A percentile compares a stretch with the other conserved stretches of the same genome.
These are phyloP conservation scores for Globisporangium parvum DNA, from an alignment of 352 stramenopile species.

Conservation along the genomic window DNA sequence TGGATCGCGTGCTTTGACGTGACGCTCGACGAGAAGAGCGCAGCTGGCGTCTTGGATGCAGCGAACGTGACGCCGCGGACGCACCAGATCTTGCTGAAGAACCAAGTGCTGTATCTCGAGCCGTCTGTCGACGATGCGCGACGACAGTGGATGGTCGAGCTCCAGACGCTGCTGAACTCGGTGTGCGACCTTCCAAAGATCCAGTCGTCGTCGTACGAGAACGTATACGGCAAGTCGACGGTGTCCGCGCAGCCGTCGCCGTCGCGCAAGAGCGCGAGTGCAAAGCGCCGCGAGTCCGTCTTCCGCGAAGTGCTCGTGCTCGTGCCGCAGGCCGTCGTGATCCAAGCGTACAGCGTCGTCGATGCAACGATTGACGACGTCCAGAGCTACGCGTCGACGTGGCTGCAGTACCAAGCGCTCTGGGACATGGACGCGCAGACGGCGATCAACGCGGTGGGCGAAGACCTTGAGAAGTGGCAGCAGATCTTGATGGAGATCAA, in stretches of 20 bases:
- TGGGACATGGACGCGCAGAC: slow-evolving; percentile 98
- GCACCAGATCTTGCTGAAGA: slow-evolving; percentile 94
- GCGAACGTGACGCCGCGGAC: slow-evolving; percentile 40
- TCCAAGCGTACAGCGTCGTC: slow-evolving; percentile 73
- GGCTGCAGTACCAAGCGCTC: slow-evolving; percentile 98
- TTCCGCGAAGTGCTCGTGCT: slow-evolving; percentile 69
- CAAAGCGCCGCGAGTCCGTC: slow-evolving; percentile 49
- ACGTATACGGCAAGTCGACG: slow-evolving; percentile 72
- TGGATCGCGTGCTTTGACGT: slow-evolving; percentile 70
- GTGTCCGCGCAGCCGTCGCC: slow-evolving; percentile 55
- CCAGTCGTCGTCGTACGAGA: slow-evolving; percentile 82
- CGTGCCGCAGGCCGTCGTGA: slow-evolving; percentile 54
- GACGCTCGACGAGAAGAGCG: slow-evolving; percentile 53
- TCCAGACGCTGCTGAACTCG: slow-evolving; percentile 93
- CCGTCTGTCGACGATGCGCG: slow-evolving; percentile 93
- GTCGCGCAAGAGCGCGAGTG: slow-evolving; percentile 48
- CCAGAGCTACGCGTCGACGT: slow-evolving; percentile 92
- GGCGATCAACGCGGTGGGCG: slow-evolving; percentile 89
- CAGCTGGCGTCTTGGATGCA: slow-evolving; percentile 38
- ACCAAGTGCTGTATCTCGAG: slow-evolving; percentile 95
- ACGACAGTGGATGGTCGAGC: slow-evolving; percentile 81
- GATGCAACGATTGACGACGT: slow-evolving; percentile 80
- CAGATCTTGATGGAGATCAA: slow-evolving; percentile 96
- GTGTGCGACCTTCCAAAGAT: slow-evolving; percentile 92
- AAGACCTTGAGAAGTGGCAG: slow-evolving; percentile 96